A percentile compares a stretch with the other conserved stretches of the same genome.
Evolutionary conservation across 768 basidiomycete species (phyloP).

Genomic region (Boletus subparvulus): DNA sequence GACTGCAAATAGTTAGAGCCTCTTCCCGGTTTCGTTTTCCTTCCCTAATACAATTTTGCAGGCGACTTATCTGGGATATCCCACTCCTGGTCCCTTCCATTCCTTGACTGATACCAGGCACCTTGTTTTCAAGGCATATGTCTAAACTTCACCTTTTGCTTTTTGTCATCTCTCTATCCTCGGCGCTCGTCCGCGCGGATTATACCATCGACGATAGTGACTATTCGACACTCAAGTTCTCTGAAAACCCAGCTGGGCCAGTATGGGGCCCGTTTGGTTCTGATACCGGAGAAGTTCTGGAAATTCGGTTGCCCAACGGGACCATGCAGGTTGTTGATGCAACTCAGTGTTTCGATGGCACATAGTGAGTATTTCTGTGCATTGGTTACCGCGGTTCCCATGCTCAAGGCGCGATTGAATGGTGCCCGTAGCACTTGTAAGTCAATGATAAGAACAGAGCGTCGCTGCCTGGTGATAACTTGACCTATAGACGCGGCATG

Average conservation of each 20-base stretch:
- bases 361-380: constrained; percentile 21
- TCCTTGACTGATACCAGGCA: constrained; percentile 2
- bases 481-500: constrained; percentile 23
- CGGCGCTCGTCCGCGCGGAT: constrained; percentile 17
- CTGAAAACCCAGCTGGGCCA: constrained; percentile 28
- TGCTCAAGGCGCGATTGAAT: constrained; percentile 2
- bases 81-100: constrained; percentile 2
- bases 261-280: constrained; percentile 29
- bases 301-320: constrained; percentile 25
- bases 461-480: not conserved
- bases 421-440: constrained; percentile 22
- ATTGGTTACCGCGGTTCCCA: not conserved
- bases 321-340: constrained; percentile 24
- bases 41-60: not conserved
- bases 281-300: constrained; percentile 18
- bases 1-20: not conserved
- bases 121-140: constrained; percentile 10
- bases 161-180: not conserved
- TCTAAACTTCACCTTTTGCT: not conserved
- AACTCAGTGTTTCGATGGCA: constrained; percentile 24
- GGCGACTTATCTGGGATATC: not conserved
- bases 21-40: not conserved
- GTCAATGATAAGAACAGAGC: not conserved
- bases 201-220: constrained; percentile 30
- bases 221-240: constrained; percentile 25